Evolutionary conservation across 768 basidiomycete genomes (phyloP), one percentile per base, ranked within the genome.

Genomic region (Boletus insuetus): DNA sequence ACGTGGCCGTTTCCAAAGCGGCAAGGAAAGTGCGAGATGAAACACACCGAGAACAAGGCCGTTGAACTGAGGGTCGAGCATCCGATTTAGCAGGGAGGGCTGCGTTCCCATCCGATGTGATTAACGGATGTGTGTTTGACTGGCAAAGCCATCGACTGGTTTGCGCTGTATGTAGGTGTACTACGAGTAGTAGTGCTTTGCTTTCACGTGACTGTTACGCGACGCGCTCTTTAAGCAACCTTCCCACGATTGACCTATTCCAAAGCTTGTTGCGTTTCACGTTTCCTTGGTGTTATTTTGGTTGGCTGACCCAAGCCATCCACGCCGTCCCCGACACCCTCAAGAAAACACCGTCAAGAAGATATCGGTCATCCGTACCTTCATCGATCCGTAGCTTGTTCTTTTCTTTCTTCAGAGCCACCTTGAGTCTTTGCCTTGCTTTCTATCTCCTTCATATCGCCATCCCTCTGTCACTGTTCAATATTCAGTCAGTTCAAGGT

Each of bases 161-260:
- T 37, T 37, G 29, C 32, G 19, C 9, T 22, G 47, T 26, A 19
- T 19, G 16, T 40, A 39, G 37, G 37, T n/a, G 5, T 19, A 19
- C 24, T 19, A 29, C 13, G 3, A 12, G 16, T 13, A 24, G 11
- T 17, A 17, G 37, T 68, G 56, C 61, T 64, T 66, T 66, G 56
- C 60, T 64, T 32, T 54, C 69, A 71, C 69, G 69, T 71, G 69
- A 71, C 69, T 64, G 60, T 69, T 72, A 71, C 69, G 69, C 69
- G 69, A 71, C 69, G 69, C 69, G 69, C 69, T 66, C 68, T 70
- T 71, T 71, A 72, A 68, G 61, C 64, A 56, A 54, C 14, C 26
- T 70, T 70, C 69, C 60, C 69, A 70, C 70, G 69, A 60, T 44
- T 0, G 48, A 26, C 55, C 58, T 56, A 54, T 62, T 54, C 55